phyloP scores from a whole-genome alignment of 208 protist genomes.

The Lotmaria passim region DNA sequence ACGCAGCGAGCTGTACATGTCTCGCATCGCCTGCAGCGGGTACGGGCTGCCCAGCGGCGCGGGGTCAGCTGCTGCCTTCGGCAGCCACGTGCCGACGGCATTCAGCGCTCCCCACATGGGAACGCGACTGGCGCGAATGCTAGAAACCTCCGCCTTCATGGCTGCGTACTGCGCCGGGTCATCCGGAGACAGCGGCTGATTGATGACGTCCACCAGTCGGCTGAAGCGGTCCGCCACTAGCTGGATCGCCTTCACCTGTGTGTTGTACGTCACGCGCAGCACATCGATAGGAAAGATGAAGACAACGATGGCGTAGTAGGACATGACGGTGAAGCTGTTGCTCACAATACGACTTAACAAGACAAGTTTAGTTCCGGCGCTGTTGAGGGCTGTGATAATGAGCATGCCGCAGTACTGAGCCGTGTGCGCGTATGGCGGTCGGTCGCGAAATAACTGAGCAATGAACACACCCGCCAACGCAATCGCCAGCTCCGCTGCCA shows the following conservation, averaged over 20 bases:
- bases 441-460: constrained; percentile 40
- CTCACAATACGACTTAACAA: constrained; percentile 48
- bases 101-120: constrained; percentile 45
- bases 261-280: constrained; percentile 42
- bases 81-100: constrained; percentile 36
- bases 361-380: constrained; percentile 28
- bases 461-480: constrained; percentile 43
- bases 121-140: not conserved
- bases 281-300: constrained; percentile 70
- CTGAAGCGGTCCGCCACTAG: constrained; percentile 42
- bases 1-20: constrained; percentile 59
- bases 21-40: constrained; percentile 44
- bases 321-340: constrained; percentile 62
- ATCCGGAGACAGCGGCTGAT: constrained; percentile 21
- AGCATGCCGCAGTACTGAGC: constrained; percentile 55
- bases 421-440: constrained; percentile 39
- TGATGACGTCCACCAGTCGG: constrained; percentile 39
- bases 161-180: constrained; percentile 22
- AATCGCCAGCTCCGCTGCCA: constrained; percentile 33
- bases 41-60: constrained; percentile 53
- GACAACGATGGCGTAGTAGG: constrained; percentile 71
- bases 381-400: constrained; percentile 38
- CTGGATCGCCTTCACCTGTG: constrained; percentile 38
- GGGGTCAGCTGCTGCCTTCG: constrained; percentile 50
- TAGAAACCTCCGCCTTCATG: constrained; percentile 1